These are phyloP conservation scores for Spathaspora girioi DNA, from an alignment of 805 yeast species.

Conservation along the genomic window DNA sequence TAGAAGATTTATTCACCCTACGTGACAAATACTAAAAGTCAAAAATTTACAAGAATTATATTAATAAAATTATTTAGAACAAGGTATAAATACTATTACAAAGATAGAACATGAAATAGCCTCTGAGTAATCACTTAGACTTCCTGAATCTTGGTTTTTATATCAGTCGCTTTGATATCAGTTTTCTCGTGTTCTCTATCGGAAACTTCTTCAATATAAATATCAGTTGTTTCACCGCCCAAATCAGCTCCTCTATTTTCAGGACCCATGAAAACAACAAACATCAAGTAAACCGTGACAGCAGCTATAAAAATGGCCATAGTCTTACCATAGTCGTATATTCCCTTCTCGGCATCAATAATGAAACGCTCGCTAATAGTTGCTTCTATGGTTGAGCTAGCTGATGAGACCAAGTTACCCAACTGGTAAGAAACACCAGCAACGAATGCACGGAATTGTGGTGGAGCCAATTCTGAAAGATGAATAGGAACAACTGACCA, in stretches of 20 bases:
- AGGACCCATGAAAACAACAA: conserved; percentile 58
- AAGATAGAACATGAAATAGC: not conserved
- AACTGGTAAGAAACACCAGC: conserved; percentile 65
- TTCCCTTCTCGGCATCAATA: conserved; percentile 20
- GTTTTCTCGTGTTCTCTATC: not conserved
- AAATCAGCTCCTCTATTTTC: conserved; percentile 41
- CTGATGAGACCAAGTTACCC: conserved; percentile 71
- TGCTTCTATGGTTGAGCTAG: conserved; percentile 68
- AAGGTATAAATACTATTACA: too few relatives aligned
- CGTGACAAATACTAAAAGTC: too few relatives aligned
- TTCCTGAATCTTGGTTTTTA: not conserved
- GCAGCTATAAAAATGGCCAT: conserved; percentile 69
- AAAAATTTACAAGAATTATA: too few relatives aligned
- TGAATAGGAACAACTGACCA: conserved; percentile 74
- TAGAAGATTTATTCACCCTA: too few relatives aligned
- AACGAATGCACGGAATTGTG: conserved; percentile 53
- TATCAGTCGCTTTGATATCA: not conserved
- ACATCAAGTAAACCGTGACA: conserved; percentile 50
- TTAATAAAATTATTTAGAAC: too few relatives aligned
- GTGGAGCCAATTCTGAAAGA: conserved; percentile 55
- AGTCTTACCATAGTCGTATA: conserved; percentile 60
- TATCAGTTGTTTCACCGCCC: conserved; percentile 12
- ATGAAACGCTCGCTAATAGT: conserved; percentile 61
- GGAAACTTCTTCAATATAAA: conserved; percentile 2
- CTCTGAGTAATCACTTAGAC: not conserved